Evolutionary conservation across 768 basidiomycete species (phyloP).

Genomic region (Serendipita indica): DNA sequence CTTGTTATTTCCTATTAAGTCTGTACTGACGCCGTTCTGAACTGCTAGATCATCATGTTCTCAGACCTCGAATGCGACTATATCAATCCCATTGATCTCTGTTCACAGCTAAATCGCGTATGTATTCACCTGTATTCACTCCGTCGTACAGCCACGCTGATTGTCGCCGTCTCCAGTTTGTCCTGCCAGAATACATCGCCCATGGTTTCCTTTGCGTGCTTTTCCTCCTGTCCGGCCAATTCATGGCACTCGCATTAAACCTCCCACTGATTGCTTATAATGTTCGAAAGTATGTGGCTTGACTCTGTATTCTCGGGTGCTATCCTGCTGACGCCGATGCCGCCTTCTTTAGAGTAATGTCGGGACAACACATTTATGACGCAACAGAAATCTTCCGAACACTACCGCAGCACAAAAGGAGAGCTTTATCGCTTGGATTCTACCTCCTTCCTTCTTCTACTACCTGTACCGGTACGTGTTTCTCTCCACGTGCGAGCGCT

Average conservation of each 20-base stretch:
- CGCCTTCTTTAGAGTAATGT: conserved; percentile 44
- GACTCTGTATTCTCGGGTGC: neutral
- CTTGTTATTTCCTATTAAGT: neutral
- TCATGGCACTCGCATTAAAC: conserved; percentile 84
- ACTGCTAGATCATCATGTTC: conserved; percentile 92
- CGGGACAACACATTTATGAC: conserved; percentile 96
- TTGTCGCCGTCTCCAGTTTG: conserved; percentile 45
- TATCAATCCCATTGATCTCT: conserved; percentile 99
- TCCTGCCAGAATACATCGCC: conserved; percentile 88
- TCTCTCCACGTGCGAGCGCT: conserved; percentile 4
- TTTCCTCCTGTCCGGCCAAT: conserved; percentile 93
- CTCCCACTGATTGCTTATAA: conserved; percentile 78
- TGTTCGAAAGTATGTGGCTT: conserved; percentile 68
- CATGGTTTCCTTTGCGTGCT: conserved; percentile 82
- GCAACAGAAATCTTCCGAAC: conserved; percentile 99
- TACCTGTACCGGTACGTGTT: conserved; percentile 69
- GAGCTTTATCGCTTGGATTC: conserved; percentile 86
- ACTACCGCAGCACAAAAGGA: conserved; percentile 85
- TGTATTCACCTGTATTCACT: conserved; percentile 16
- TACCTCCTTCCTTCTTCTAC: conserved; percentile 88
- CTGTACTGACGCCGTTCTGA: neutral
- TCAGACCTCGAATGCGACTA: conserved; percentile 99
- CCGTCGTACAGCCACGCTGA: neutral
- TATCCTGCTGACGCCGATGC: neutral
- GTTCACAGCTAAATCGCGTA: conserved; percentile 98